Percentiles rank a stretch among this genome's conserved stretches.
These are phyloP conservation scores for Citrullus mucosospermus DNA, from an alignment of 306 rosid genomes.

Conservation along the genomic window DNA sequence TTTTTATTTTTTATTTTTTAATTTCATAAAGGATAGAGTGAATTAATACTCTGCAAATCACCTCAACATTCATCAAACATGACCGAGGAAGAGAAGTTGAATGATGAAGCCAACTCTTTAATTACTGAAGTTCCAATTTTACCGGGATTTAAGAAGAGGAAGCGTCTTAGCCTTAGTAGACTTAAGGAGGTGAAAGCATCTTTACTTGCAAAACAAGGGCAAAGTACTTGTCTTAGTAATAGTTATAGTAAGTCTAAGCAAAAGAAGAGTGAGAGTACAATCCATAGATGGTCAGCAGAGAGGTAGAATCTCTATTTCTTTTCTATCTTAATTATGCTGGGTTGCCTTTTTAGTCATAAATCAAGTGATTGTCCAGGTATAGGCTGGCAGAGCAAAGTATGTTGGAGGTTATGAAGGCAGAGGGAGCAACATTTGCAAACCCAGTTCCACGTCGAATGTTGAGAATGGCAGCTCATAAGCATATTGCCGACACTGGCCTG, in stretches of 20 bases:
- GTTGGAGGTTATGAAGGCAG: conserved; percentile 54
- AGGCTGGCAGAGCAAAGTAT: conserved; percentile 48
- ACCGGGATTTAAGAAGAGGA: conserved; percentile 29
- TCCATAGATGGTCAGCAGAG: conserved; percentile 52
- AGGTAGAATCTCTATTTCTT: conserved; percentile 29
- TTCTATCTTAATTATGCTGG: not conserved
- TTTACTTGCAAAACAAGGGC: conserved; percentile 11
- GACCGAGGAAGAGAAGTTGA: conserved; percentile 22
- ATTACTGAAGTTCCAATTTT: conserved; percentile 24
- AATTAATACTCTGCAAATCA: not conserved
- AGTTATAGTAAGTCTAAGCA: conserved; percentile 16
- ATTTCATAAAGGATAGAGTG: not conserved
- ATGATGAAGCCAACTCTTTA: conserved; percentile 22
- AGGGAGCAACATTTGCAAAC: conserved; percentile 56
- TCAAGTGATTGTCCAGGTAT: conserved; percentile 33
- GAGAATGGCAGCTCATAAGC: conserved; percentile 51
- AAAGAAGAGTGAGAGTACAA: conserved; percentile 21
- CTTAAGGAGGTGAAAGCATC: conserved; percentile 36
- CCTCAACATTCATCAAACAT: conserved; percentile 21
- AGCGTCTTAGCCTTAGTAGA: conserved; percentile 36
- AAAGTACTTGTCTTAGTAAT: not conserved
- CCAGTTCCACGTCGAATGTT: conserved; percentile 56
- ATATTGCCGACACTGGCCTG: conserved; percentile 85
- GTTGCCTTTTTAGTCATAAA: not conserved
- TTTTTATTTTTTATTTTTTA: not conserved